Evolutionary conservation across 805 yeast species (phyloP).

Genomic region (Lipomyces kockii): DNA sequence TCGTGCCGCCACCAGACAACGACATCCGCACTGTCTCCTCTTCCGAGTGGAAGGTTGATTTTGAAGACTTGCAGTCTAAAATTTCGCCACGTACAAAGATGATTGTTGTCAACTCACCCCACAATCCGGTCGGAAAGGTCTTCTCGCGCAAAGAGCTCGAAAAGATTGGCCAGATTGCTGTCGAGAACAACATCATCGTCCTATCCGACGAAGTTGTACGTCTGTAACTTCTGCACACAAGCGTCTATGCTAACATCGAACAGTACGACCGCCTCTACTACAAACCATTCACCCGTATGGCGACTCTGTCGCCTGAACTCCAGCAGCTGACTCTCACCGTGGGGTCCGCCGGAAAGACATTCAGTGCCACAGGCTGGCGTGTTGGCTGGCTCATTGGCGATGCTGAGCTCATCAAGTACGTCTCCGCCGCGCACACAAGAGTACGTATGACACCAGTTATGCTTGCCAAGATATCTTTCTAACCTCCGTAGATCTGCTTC

Average conservation of each 20-base stretch:
- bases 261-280: constrained; percentile 83
- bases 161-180: constrained; percentile 79
- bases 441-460: constrained; percentile 3
- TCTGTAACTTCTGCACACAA: neutral
- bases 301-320: constrained; percentile 79
- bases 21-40: constrained; percentile 68
- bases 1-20: constrained; percentile 80
- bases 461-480: neutral
- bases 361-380: constrained; percentile 99
- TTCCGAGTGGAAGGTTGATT: constrained; percentile 85
- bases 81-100: constrained; percentile 79
- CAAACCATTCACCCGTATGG: constrained; percentile 77
- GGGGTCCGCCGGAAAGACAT: constrained; percentile 96
- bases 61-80: constrained; percentile 72
- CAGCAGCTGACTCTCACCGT: constrained; percentile 81
- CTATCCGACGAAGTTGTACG: constrained; percentile 82
- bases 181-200: constrained; percentile 78
- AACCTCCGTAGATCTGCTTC: constrained; percentile 64
- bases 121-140: constrained; percentile 92
- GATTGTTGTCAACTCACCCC: constrained; percentile 90
- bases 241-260: neutral
- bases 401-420: constrained; percentile 78
- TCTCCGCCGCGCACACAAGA: constrained; percentile 87
- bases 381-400: constrained; percentile 95
- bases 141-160: constrained; percentile 75